These are phyloP conservation scores for Macadamia tetraphylla DNA, from an alignment of 164 flowering plant species.

Conservation along the genomic window DNA sequence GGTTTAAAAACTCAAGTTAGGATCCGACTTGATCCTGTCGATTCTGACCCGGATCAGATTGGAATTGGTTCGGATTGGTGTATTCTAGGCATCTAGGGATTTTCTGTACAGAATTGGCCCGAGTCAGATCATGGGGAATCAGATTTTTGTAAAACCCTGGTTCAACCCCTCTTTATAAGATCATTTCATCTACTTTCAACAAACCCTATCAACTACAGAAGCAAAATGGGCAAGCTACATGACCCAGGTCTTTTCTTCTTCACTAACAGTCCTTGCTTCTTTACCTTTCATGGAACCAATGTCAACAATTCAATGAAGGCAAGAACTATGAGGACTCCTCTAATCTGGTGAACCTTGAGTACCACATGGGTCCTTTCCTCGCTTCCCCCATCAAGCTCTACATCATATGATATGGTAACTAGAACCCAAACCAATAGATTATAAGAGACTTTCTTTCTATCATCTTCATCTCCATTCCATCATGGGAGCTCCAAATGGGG, in stretches of 20 bases:
- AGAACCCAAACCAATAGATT: slow-evolving; percentile 40
- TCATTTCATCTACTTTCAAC: slow-evolving; percentile 4
- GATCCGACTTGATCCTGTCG: too few relatives aligned
- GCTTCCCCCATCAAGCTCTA: slow-evolving; percentile 45
- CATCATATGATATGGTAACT: slow-evolving; percentile 67
- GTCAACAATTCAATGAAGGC: slow-evolving; percentile 17
- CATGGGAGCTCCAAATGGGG: slow-evolving; percentile 53
- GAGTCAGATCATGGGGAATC: too few relatives aligned
- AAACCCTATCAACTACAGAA: background rate
- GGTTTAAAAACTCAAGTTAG: too few relatives aligned
- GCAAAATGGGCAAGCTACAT: slow-evolving; percentile 14
- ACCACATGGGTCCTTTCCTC: slow-evolving; percentile 83
- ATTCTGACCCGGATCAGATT: too few relatives aligned
- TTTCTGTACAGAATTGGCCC: too few relatives aligned
- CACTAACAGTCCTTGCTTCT: slow-evolving; percentile 9
- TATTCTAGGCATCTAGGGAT: too few relatives aligned
- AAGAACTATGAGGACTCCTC: slow-evolving; percentile 64
- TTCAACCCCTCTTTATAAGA: background rate
- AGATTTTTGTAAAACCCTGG: too few relatives aligned
- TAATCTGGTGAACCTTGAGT: slow-evolving; percentile 44
- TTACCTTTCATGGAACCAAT: slow-evolving; percentile 20
- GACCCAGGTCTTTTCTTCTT: slow-evolving; percentile 12
- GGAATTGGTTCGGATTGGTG: too few relatives aligned
- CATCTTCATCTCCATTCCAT: slow-evolving; percentile 21
- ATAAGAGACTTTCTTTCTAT: slow-evolving; percentile 56